Evolutionary conservation across 345 rosid genomes (phyloP).

Genomic region (Brassica cretica): DNA sequence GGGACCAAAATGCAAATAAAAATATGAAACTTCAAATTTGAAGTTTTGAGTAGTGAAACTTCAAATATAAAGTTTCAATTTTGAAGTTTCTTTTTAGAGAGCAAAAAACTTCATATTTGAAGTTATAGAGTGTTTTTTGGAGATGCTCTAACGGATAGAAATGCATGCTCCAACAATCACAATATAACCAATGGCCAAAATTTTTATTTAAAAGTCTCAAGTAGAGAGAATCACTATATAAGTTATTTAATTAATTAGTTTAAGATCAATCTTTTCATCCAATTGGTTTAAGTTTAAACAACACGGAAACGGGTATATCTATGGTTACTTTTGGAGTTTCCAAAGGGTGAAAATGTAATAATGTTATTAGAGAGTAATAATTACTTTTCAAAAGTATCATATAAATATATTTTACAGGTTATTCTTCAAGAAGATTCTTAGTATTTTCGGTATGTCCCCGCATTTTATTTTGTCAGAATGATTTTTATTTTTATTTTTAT

Average conservation of each 20-base stretch:
- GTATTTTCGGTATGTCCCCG: slow-evolving; percentile 11
- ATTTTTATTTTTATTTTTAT: too few relatives aligned
- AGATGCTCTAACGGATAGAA: background rate
- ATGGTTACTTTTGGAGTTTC: slow-evolving; percentile 29
- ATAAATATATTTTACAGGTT: slow-evolving; percentile 18
- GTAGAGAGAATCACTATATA: background rate
- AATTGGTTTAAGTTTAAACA: slow-evolving; percentile 4
- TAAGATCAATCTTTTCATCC: slow-evolving; percentile 8
- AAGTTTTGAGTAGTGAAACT: too few relatives aligned
- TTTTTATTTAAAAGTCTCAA: slow-evolving; percentile 1
- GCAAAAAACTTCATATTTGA: too few relatives aligned
- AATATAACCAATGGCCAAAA: slow-evolving; percentile 15
- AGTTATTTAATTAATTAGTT: background rate
- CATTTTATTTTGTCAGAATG: slow-evolving; percentile 28
- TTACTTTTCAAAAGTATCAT: slow-evolving; percentile 21
- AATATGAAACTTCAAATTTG: too few relatives aligned
- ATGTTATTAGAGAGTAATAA: slow-evolving; percentile 14
- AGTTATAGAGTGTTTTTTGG: too few relatives aligned
- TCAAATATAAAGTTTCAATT: too few relatives aligned
- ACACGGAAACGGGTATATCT: slow-evolving; percentile 10
- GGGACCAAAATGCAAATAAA: too few relatives aligned
- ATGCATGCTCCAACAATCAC: background rate
- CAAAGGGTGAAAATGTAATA: slow-evolving; percentile 16
- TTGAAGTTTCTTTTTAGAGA: too few relatives aligned
- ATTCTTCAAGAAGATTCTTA: slow-evolving; percentile 26